phyloP scores from a whole-genome alignment of 192 early-diverging fungal species.

The Coemansia sp. region DNA sequence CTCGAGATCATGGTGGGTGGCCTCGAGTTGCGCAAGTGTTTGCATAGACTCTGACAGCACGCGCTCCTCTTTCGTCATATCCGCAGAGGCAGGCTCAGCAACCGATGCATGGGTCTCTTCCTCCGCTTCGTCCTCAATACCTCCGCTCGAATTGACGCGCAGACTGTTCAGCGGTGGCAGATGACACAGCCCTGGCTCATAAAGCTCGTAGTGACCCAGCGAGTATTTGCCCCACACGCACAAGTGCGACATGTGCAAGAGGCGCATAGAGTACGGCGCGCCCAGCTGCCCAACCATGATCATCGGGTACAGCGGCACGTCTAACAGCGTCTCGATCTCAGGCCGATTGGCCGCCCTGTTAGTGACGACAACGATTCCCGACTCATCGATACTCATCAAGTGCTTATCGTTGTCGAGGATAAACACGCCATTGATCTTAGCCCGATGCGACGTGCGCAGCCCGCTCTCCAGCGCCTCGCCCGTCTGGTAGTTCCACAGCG shows the following conservation, averaged over 20 bases:
- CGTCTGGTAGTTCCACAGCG: slow-evolving; percentile 51
- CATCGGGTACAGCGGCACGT: slow-evolving; percentile 51
- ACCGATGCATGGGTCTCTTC: not conserved
- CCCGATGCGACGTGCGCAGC: slow-evolving; percentile 38
- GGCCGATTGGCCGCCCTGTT: slow-evolving; percentile 17
- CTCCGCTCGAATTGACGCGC: slow-evolving; percentile 10
- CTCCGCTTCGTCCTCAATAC: not conserved
- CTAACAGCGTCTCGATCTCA: slow-evolving; percentile 36
- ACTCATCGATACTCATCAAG: slow-evolving; percentile 42
- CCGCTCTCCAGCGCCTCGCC: slow-evolving; percentile 35
- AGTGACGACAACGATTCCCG: slow-evolving; percentile 43
- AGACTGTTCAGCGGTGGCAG: slow-evolving; percentile 46
- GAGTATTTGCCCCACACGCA: slow-evolving; percentile 53
- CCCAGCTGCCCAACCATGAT: slow-evolving; percentile 40
- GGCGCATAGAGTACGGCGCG: slow-evolving; percentile 54
- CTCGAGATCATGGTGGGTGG: slow-evolving; percentile 35
- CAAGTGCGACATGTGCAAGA: slow-evolving; percentile 53
- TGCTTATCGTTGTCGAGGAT: slow-evolving; percentile 51
- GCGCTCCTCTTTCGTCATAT: not conserved
- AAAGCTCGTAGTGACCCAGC: slow-evolving; percentile 55
- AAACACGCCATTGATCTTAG: slow-evolving; percentile 43
- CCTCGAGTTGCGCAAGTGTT: slow-evolving; percentile 36
- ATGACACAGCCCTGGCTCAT: slow-evolving; percentile 41
- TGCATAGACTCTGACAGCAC: slow-evolving; percentile 16
- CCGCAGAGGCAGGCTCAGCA: not conserved